phyloP scores from a whole-genome alignment of 108 stramenopile species.

The Cylindrotheca closterium region DNA sequence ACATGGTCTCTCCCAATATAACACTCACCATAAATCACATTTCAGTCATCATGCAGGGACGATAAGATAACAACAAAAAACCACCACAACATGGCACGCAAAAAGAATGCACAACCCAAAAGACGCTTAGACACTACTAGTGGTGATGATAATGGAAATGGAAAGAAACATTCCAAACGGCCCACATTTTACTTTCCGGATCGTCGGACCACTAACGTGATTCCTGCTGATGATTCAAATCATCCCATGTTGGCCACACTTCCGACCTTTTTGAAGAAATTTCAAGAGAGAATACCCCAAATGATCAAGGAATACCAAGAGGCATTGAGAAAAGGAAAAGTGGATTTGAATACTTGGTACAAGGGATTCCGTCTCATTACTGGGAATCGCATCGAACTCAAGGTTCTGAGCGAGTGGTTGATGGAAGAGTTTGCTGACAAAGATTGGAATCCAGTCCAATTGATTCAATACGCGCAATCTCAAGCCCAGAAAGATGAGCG shows the following conservation, averaged over 20 bases:
- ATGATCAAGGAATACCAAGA: background rate
- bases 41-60: too few species aligned
- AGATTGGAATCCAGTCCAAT: background rate
- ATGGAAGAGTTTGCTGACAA: background rate
- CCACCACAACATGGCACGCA: too few species aligned
- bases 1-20: too few species aligned
- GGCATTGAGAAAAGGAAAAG: background rate
- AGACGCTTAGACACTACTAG: too few species aligned
- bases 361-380: constrained; percentile 6
- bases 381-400: constrained; percentile 13
- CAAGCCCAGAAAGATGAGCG: constrained; percentile 8
- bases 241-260: background rate
- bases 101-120: too few species aligned
- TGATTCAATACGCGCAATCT: constrained; percentile 9
- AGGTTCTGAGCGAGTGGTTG: constrained; percentile 14
- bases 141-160: too few species aligned
- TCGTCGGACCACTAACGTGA: background rate
- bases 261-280: background rate
- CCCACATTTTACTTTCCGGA: too few species aligned
- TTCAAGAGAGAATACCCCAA: background rate
- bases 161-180: too few species aligned
- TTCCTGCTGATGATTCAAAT: background rate
- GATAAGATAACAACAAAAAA: too few species aligned
- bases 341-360: constrained; percentile 8
- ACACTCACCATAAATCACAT: too few species aligned